phyloP scores from a whole-genome alignment of 2,329 filamentous ascomycete species.

The Xylariaceae sp. region DNA sequence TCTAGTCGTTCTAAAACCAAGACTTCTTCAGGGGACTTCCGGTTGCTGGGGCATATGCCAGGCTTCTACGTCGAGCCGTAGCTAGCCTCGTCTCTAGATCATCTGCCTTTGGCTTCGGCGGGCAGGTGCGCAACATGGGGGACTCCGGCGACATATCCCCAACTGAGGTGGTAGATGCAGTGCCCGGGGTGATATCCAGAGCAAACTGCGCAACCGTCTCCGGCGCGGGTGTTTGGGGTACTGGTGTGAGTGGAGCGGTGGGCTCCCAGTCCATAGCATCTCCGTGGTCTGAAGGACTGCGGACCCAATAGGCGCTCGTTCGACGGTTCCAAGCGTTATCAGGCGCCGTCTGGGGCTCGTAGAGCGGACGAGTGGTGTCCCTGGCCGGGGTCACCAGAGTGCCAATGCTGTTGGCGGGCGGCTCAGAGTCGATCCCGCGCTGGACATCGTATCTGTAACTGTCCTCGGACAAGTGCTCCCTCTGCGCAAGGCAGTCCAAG shows the following conservation, averaged over 20 bases:
- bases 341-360: slow-evolving; percentile 39
- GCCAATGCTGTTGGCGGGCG: slow-evolving; percentile 65
- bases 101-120: slow-evolving; percentile 55
- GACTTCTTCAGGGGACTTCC: slow-evolving; percentile 65
- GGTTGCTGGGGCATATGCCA: slow-evolving; percentile 73
- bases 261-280: slow-evolving; percentile 35
- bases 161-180: slow-evolving; percentile 35
- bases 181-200: slow-evolving; percentile 44
- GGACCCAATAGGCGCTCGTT: slow-evolving; percentile 53
- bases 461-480: slow-evolving; percentile 70
- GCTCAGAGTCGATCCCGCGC: slow-evolving; percentile 79
- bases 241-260: slow-evolving; percentile 47
- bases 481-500: slow-evolving; percentile 75
- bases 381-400: slow-evolving; percentile 48
- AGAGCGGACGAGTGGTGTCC: slow-evolving; percentile 26
- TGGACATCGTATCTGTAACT: slow-evolving; percentile 67
- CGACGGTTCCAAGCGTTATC: slow-evolving; percentile 49
- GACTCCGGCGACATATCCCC: slow-evolving; percentile 34
- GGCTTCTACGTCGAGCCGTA: slow-evolving; percentile 70
- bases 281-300: slow-evolving; percentile 44
- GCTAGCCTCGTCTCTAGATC: slow-evolving; percentile 58
- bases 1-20: slow-evolving; percentile 37
- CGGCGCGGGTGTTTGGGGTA: slow-evolving; percentile 56
- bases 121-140: slow-evolving; percentile 51
- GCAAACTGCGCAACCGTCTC: slow-evolving; percentile 52